Evolutionary conservation across 345 rosid species (phyloP).

Genomic region (rapeseed (Brassica napus)): DNA sequence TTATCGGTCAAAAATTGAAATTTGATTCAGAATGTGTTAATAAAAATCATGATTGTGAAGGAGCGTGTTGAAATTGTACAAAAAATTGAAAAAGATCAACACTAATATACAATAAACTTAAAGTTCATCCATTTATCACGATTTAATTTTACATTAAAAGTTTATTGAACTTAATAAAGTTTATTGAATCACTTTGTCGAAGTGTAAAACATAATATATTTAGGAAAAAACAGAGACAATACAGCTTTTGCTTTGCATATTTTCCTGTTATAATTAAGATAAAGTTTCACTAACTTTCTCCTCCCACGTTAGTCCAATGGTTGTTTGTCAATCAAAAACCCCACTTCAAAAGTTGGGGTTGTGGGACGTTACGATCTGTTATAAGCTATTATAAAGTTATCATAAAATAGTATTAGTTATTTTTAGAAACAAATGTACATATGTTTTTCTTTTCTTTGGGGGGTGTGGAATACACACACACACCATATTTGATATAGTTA

Average conservation of each 20-base stretch:
- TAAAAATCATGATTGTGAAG: not conserved
- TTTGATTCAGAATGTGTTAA: not conserved
- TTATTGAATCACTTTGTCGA: not conserved
- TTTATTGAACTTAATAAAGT: not conserved
- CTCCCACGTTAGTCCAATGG: not conserved
- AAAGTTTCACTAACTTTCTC: not conserved
- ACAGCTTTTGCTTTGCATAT: not conserved
- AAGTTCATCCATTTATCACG: not conserved
- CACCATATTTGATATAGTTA: not conserved
- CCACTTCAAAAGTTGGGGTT: not conserved
- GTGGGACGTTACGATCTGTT: not conserved
- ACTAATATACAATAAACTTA: not conserved
- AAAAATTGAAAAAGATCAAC: not conserved
- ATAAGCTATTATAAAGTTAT: not conserved
- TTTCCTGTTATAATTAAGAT: not conserved
- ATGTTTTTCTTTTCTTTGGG: too few relatives aligned
- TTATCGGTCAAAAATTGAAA: not conserved
- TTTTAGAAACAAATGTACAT: not conserved
- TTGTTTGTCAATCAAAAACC: not conserved
- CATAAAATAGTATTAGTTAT: not conserved
- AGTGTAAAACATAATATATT: not conserved
- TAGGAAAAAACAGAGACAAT: not conserved
- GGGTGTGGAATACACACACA: not conserved
- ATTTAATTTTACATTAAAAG: not conserved
- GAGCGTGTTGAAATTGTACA: not conserved